Conservation (phyloP, 768 basidiomycete genomes). For the Leucocoprinus birnbaumii region DNA sequence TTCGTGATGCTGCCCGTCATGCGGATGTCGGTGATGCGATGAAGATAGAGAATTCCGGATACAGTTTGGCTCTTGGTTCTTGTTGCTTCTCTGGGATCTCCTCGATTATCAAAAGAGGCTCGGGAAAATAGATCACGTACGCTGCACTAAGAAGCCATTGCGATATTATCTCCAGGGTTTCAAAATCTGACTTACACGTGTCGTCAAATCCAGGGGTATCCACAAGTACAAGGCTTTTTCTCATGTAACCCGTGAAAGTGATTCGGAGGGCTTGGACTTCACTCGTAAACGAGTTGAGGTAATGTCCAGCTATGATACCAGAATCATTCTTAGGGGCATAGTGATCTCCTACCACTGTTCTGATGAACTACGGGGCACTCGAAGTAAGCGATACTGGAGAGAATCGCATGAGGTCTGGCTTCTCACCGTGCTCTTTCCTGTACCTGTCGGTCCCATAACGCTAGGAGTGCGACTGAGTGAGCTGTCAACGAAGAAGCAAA, state of each 20-base stretch:
- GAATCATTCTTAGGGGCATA: too few species aligned
- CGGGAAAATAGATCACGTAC: neutral
- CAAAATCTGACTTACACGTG: slow-evolving; percentile 1
- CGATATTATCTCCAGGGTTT: slow-evolving; percentile 7
- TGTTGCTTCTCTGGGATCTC: too few species aligned
- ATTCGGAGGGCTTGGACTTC: neutral
- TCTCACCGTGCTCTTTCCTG: neutral
- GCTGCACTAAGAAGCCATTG: slow-evolving; percentile 8
- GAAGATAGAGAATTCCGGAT: slow-evolving; percentile 11
- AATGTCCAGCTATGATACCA: neutral
- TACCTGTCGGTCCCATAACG: slow-evolving; percentile 1
- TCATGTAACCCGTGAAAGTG: neutral
- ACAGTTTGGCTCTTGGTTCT: neutral
- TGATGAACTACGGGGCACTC: neutral
- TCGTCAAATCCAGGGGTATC: slow-evolving; percentile 16
- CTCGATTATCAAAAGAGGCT: neutral
- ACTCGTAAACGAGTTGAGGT: slow-evolving; percentile 1
- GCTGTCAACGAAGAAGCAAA: too few species aligned
- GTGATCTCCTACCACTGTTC: neutral
- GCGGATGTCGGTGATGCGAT: slow-evolving; percentile 10
- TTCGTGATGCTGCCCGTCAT: slow-evolving; percentile 6
- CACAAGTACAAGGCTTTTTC: slow-evolving; percentile 9
- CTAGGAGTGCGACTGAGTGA: neutral
- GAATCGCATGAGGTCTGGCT: neutral
- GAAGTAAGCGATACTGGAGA: neutral